Conservation (phyloP, 768 basidiomycete species). For the Russula abietina region DNA sequence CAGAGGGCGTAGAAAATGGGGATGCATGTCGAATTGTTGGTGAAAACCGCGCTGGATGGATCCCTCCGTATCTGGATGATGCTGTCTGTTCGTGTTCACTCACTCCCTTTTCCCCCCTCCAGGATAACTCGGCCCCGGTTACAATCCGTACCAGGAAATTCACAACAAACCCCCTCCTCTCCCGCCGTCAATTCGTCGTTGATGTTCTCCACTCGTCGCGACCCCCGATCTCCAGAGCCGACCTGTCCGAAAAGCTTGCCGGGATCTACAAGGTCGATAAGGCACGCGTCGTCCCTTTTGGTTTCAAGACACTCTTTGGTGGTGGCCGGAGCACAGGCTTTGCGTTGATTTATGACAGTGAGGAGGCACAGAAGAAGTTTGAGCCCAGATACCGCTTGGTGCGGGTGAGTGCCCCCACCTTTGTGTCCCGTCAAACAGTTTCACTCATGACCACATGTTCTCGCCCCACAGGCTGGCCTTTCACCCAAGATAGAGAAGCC, state of each 20-base stretch:
- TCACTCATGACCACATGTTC: background rate
- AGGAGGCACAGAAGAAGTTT: slow-evolving; percentile 91
- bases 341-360: slow-evolving; percentile 95
- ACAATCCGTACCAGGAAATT: slow-evolving; percentile 99
- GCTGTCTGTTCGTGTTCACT: slow-evolving; percentile 9
- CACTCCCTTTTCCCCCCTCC: slow-evolving; percentile 27
- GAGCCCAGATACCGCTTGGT: slow-evolving; percentile 95
- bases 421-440: background rate
- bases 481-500: slow-evolving; percentile 77
- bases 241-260: slow-evolving; percentile 90
- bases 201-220: slow-evolving; percentile 95
- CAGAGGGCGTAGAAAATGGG: background rate
- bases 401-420: slow-evolving; percentile 57
- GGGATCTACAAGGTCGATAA: slow-evolving; percentile 90
- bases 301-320: slow-evolving; percentile 94
- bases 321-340: slow-evolving; percentile 97
- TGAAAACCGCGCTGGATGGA: slow-evolving; percentile 32
- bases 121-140: slow-evolving; percentile 81
- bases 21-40: background rate
- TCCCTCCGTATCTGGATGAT: slow-evolving; percentile 30
- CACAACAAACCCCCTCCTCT: slow-evolving; percentile 96
- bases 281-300: slow-evolving; percentile 86
- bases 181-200: slow-evolving; percentile 93
- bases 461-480: slow-evolving; percentile 52
- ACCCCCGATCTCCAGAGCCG: slow-evolving; percentile 86